A percentile compares a stretch with the other conserved stretches of the same genome.
Conservation (phyloP, 306 rosid genomes). For the Vigna hirtella region DNA sequence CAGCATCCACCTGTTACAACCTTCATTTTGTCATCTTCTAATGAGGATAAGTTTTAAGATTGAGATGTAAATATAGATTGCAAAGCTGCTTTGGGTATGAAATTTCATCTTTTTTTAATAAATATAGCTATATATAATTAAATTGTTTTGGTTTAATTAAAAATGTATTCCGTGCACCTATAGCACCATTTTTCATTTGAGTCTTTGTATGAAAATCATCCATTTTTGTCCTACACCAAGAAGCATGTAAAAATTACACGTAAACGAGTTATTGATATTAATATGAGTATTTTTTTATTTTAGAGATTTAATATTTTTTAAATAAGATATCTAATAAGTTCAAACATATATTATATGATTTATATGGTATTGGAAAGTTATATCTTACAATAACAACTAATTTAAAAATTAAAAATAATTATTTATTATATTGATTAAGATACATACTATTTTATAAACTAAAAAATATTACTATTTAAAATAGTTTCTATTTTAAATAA, state of each 20-base stretch:
- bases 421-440: no score
- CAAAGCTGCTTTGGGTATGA: slow-evolving; percentile 34
- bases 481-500: no score
- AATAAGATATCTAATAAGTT: no score
- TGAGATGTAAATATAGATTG: slow-evolving; percentile 54
- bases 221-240: not conserved
- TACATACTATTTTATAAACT: no score
- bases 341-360: no score
- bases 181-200: not conserved
- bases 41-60: slow-evolving; percentile 20
- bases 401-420: no score
- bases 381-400: no score
- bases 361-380: no score
- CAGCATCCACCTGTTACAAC: slow-evolving; percentile 12
- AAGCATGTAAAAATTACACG: not conserved
- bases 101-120: slow-evolving; percentile 17
- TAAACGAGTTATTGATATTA: not conserved
- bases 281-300: no score
- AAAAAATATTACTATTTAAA: no score
- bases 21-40: slow-evolving; percentile 13
- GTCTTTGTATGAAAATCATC: not conserved
- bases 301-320: no score
- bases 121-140: not conserved
- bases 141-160: not conserved
- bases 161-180: not conserved